Evolutionary conservation across 2,329 filamentous ascomycete species (phyloP).

Genomic region (Neonectria coccinea): DNA sequence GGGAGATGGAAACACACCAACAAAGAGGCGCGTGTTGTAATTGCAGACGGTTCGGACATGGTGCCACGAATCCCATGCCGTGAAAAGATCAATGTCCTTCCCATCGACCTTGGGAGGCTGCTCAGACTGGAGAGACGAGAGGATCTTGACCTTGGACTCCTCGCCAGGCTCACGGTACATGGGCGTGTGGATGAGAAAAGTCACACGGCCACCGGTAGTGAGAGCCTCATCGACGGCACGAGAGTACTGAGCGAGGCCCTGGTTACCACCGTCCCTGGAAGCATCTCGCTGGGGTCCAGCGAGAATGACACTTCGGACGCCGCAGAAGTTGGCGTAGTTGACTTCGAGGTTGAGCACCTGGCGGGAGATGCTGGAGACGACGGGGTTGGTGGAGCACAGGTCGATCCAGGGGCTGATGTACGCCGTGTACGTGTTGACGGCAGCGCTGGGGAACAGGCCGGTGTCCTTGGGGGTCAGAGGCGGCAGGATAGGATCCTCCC

Average conservation of each 20-base stretch:
- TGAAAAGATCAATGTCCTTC: slow-evolving; percentile 75
- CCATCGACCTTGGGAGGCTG: slow-evolving; percentile 46
- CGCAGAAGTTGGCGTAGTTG: slow-evolving; percentile 95
- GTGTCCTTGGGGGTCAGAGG: slow-evolving; percentile 86
- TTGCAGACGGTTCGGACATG: slow-evolving; percentile 85
- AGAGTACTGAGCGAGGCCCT: slow-evolving; percentile 79
- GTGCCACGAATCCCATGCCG: slow-evolving; percentile 95
- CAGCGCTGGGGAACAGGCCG: slow-evolving; percentile 73
- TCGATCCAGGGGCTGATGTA: slow-evolving; percentile 95
- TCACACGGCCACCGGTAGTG: slow-evolving; percentile 78
- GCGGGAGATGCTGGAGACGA: slow-evolving; percentile 86
- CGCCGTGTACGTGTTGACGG: slow-evolving; percentile 79
- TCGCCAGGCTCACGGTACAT: slow-evolving; percentile 81
- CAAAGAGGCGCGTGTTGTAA: slow-evolving; percentile 82
- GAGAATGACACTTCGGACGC: slow-evolving; percentile 84
- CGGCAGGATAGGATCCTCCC: slow-evolving; percentile 68
- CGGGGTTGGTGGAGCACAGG: slow-evolving; percentile 82
- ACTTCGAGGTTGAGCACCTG: slow-evolving; percentile 93
- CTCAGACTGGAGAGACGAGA: slow-evolving; percentile 59
- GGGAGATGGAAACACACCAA: slow-evolving; percentile 72
- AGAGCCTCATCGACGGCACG: slow-evolving; percentile 86
- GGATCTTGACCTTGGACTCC: slow-evolving; percentile 63
- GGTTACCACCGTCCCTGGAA: slow-evolving; percentile 61
- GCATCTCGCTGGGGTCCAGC: slow-evolving; percentile 78
- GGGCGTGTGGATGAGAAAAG: slow-evolving; percentile 83